Evolutionary conservation across 1,284 basidiomycete genomes (phyloP).

Genomic region (Microbotryum scabiosae): DNA sequence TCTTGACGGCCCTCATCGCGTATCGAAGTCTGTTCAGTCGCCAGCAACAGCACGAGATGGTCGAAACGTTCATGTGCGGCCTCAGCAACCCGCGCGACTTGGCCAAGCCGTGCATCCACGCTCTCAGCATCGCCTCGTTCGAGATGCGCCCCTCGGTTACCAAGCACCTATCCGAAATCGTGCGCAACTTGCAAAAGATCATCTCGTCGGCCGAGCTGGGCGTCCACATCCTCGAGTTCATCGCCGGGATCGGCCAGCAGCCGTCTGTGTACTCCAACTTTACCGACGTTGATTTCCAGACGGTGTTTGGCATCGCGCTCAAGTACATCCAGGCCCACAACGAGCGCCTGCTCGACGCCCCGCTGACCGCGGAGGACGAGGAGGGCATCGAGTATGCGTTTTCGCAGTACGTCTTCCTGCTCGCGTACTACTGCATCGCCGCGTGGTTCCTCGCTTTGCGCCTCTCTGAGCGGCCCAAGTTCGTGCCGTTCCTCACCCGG

Average conservation of each 20-base stretch:
- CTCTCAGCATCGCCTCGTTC: conserved; percentile 77
- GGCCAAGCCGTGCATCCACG: conserved; percentile 86
- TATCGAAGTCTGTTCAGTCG: conserved; percentile 72
- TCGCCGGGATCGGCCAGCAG: conserved; percentile 75
- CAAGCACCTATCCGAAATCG: conserved; percentile 67
- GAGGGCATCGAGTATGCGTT: conserved; percentile 63
- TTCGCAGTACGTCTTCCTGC: conserved; percentile 86
- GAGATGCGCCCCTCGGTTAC: conserved; percentile 80
- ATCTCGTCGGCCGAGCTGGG: conserved; percentile 91
- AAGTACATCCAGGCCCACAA: conserved; percentile 92
- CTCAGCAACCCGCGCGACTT: conserved; percentile 67
- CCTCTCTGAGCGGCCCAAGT: conserved; percentile 70
- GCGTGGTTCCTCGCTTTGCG: conserved; percentile 90
- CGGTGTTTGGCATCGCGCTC: conserved; percentile 89
- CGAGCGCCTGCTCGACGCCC: conserved; percentile 35
- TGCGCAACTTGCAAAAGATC: conserved; percentile 85
- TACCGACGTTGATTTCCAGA: conserved; percentile 82
- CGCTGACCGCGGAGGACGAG: conserved; percentile 44
- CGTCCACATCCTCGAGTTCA: conserved; percentile 90
- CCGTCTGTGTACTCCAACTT: conserved; percentile 80
- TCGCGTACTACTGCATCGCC: conserved; percentile 89
- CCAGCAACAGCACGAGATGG: conserved; percentile 56
- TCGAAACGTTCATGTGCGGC: conserved; percentile 76
- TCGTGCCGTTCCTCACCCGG: conserved; percentile 78
- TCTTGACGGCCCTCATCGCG: conserved; percentile 77